Evolutionary conservation across 2,329 filamentous ascomycete species (phyloP).

Genomic region (Nigrograna mackinnonii): DNA sequence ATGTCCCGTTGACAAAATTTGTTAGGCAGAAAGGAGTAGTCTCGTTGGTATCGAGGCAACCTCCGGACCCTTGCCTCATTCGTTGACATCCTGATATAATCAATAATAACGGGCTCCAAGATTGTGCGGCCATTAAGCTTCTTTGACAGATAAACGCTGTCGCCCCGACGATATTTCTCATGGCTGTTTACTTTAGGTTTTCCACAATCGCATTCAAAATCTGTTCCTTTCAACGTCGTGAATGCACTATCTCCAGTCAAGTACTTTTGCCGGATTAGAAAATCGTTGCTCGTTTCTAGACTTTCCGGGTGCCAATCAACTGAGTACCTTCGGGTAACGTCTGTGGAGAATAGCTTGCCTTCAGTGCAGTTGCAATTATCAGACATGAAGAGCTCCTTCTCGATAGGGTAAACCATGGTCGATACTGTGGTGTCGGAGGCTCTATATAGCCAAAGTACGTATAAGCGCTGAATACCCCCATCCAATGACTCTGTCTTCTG

Average conservation of each 20-base stretch:
- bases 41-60: slow-evolving; percentile 54
- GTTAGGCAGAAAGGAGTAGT: slow-evolving; percentile 37
- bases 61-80: slow-evolving; percentile 50
- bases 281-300: slow-evolving; percentile 46
- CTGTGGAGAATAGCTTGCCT: slow-evolving; percentile 53
- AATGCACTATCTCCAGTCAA: slow-evolving; percentile 63
- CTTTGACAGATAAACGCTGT: slow-evolving; percentile 60
- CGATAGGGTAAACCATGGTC: slow-evolving; percentile 67
- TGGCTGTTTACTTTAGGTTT: slow-evolving; percentile 10
- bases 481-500: slow-evolving; percentile 48
- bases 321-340: slow-evolving; percentile 61
- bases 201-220: slow-evolving; percentile 59
- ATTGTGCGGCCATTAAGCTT: slow-evolving; percentile 23
- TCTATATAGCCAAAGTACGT: slow-evolving; percentile 75
- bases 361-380: slow-evolving; percentile 73
- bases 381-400: slow-evolving; percentile 76
- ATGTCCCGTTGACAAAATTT: slow-evolving; percentile 22
- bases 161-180: slow-evolving; percentile 56
- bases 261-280: slow-evolving; percentile 75
- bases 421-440: slow-evolving; percentile 72
- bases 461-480: slow-evolving; percentile 48
- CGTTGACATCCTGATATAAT: too few species aligned
- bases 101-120: slow-evolving; percentile 67
- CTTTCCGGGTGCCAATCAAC: slow-evolving; percentile 61
- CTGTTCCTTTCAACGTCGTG: slow-evolving; percentile 57